A percentile compares a stretch with the other conserved stretches of the same genome.
Conservation (phyloP, 2,329 filamentous ascomycete genomes). For the Paramyrothecium roridum region DNA sequence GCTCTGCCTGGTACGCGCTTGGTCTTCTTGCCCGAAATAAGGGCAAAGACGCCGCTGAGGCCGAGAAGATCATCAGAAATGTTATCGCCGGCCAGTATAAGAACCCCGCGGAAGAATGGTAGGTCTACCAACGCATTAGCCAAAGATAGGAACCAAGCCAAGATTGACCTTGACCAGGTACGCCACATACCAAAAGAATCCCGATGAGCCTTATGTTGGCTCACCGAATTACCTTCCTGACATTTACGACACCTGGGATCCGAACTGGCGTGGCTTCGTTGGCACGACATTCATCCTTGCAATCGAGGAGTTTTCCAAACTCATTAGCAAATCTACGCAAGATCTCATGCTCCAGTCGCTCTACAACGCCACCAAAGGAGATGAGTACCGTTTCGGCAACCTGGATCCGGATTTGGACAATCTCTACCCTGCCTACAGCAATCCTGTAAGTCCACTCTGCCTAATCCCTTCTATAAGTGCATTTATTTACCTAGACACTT, state of each 20-base stretch:
- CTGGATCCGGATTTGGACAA: constrained; percentile 52
- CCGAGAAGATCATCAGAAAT: constrained; percentile 50
- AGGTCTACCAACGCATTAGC: constrained; percentile 11
- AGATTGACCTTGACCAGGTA: constrained; percentile 10
- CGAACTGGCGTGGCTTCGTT: constrained; percentile 63
- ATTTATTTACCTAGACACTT: neutral
- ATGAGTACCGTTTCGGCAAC: constrained; percentile 59
- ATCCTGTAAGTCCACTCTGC: constrained; percentile 42
- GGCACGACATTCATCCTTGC: constrained; percentile 56
- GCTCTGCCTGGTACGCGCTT: constrained; percentile 56
- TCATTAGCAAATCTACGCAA: constrained; percentile 34
- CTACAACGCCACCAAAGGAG: constrained; percentile 53
- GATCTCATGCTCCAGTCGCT: constrained; percentile 49
- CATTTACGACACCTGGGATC: constrained; percentile 59
- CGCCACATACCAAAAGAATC: constrained; percentile 48
- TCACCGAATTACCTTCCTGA: constrained; percentile 43
- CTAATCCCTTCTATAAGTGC: too few relatives aligned
- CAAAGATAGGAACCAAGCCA: too few relatives aligned
- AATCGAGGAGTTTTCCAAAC: constrained; percentile 53
- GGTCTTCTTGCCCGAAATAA: constrained; percentile 55
- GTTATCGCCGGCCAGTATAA: constrained; percentile 52
- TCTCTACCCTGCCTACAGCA: constrained; percentile 59
- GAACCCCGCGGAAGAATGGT: constrained; percentile 52
- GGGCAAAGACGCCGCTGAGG: constrained; percentile 44
- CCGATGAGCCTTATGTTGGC: constrained; percentile 57